Conservation (phyloP, 257 asterid genomes). For the Capsicum chinense region DNA sequence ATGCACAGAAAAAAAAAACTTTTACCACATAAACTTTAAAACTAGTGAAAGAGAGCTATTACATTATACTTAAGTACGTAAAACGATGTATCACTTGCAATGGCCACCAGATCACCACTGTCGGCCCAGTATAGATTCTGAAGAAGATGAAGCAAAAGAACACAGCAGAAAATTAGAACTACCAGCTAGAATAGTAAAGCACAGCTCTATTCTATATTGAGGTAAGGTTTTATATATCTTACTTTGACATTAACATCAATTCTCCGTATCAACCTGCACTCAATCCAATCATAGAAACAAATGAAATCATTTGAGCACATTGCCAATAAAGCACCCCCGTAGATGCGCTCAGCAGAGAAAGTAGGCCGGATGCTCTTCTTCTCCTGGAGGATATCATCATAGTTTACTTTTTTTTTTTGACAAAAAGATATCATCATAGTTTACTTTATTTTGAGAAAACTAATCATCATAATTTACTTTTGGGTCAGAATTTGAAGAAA, state of each 20-base stretch:
- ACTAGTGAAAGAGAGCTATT: conserved; percentile 13
- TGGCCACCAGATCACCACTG: conserved; percentile 85
- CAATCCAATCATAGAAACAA: conserved; percentile 94
- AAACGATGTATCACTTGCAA: conserved; percentile 82
- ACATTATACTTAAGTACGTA: conserved; percentile 85
- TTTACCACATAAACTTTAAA: conserved; percentile 17
- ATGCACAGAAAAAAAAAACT: not conserved
- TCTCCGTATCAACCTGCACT: conserved; percentile 86
- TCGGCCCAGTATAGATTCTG: conserved; percentile 98
- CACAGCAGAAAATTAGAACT: conserved; percentile 12
- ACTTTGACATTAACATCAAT: conserved; percentile 95
- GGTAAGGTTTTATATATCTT: conserved; percentile 35
- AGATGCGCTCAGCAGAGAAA: conserved; percentile 89
- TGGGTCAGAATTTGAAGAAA: conserved; percentile 21
- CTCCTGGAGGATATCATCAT: conserved; percentile 65
- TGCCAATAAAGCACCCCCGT: conserved; percentile 84
- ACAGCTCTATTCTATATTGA: conserved; percentile 24
- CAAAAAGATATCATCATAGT: too few relatives aligned
- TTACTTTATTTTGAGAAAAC: too few relatives aligned
- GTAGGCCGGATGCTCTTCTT: conserved; percentile 96
- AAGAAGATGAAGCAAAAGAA: conserved; percentile 33
- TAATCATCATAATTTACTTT: conserved; percentile 30
- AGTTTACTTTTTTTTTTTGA: not conserved
- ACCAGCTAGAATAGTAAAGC: conserved; percentile 4
- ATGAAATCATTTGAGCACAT: conserved; percentile 91